These are phyloP conservation scores for Cyclostephanos tholiformis DNA, from an alignment of 108 stramenopile genomes.

Conservation along the genomic window DNA sequence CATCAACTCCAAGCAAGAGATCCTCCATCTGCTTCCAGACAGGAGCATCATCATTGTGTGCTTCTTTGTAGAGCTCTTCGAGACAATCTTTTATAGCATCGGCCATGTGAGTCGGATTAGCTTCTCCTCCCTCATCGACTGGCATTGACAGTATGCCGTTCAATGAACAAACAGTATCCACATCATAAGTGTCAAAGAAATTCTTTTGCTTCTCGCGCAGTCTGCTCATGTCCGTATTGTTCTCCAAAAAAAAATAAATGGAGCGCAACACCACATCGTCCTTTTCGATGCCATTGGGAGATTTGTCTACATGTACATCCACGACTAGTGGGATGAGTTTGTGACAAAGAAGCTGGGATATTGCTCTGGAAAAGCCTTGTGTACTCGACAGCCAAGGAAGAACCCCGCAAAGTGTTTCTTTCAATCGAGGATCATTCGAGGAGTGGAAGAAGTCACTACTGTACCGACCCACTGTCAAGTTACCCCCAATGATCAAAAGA, in stretches of 20 bases:
- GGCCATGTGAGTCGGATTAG: slow-evolving; percentile 67
- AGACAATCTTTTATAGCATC: slow-evolving; percentile 75
- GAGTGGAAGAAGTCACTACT: slow-evolving; percentile 57
- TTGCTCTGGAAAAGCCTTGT: slow-evolving; percentile 84
- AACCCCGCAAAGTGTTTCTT: slow-evolving; percentile 66
- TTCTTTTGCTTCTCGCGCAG: slow-evolving; percentile 70
- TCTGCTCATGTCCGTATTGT: slow-evolving; percentile 79
- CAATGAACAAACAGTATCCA: slow-evolving; percentile 66
- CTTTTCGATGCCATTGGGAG: slow-evolving; percentile 4
- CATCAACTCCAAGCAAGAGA: slow-evolving; percentile 32
- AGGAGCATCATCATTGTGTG: slow-evolving; percentile 71
- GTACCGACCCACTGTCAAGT: slow-evolving; percentile 72
- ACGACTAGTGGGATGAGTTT: slow-evolving; percentile 70
- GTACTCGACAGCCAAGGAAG: slow-evolving; percentile 88
- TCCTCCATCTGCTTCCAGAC: slow-evolving; percentile 78
- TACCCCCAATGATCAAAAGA: slow-evolving; percentile 80
- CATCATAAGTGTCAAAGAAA: slow-evolving; percentile 76
- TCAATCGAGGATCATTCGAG: slow-evolving; percentile 38
- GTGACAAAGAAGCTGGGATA: slow-evolving; percentile 80
- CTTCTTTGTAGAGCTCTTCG: slow-evolving; percentile 68
- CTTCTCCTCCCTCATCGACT: slow-evolving; percentile 85
- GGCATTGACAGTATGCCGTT: slow-evolving; percentile 71
- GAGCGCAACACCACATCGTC: slow-evolving; percentile 46
- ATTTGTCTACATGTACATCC: slow-evolving; percentile 29
- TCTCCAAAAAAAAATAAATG: slow-evolving; percentile 71